Evolutionary conservation across 768 basidiomycete species (phyloP), one percentile per base, ranked within the genome.

Genomic region (Cantharellus anzutake): DNA sequence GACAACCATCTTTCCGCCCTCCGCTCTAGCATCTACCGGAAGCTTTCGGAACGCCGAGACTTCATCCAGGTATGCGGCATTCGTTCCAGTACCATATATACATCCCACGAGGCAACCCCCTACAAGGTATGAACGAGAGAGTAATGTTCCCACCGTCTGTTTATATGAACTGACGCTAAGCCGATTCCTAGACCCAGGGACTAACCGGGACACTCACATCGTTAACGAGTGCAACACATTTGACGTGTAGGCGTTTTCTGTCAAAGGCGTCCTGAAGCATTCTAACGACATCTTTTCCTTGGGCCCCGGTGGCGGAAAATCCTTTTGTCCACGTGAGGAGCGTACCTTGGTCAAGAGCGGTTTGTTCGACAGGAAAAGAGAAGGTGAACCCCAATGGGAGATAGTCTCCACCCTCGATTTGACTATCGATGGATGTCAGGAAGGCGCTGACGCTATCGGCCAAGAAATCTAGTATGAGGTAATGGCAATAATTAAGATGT

Each of bases 61-160:
- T 64, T 86, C 77, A 69, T 98, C 94, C 56, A 99, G 80, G 71
- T 96, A 99, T 5, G 96, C 96, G 39, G 96, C 96, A 67, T 99
- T 99, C 3, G 96, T 98, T 16, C 96, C 96, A 0, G 96, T 99
- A 35, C 96, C 96, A 68, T 98, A 98, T 66, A 98, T 98, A 59
- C 84, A 84, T 53, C 76, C 76, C 41, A 93, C 78, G 14, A 91
- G 74, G 66, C 89, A 94, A 3, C 86, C 86, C 20, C 96, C 96
- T 2, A 82, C 79, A n/a, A 86, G 86, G 68, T 99, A 99, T 4
- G 92, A 86, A 52, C 90, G 80, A 5, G 93, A 93, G 38, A 99
- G 75, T 51, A 97, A 78, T 3, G 96, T 88, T 39, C 96, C 96
- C 34, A 97, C 94, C 29, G 96, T 99, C 92, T 96, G 57, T 61